Conservation (phyloP, 148 eudicot genomes). For the Agrostemma githago region DNA sequence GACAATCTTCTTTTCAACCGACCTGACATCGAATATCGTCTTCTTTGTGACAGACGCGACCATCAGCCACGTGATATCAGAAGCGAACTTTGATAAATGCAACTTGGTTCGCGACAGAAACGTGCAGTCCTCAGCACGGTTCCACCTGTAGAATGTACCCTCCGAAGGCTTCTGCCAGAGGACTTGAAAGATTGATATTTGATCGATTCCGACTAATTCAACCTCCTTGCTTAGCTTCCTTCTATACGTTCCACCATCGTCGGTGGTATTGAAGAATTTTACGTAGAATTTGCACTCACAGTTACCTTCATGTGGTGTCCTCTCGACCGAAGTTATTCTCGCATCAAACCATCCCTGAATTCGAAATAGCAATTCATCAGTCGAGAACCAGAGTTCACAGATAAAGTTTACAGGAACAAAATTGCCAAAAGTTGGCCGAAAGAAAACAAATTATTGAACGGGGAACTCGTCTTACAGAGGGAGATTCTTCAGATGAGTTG, state of each 20-base stretch:
- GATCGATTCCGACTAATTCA: conserved; percentile 41
- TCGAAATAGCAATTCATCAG: neutral
- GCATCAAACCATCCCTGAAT: conserved; percentile 82
- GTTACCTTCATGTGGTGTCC: conserved; percentile 60
- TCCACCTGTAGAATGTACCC: conserved; percentile 62
- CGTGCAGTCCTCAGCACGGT: conserved; percentile 61
- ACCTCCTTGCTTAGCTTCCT: conserved; percentile 51
- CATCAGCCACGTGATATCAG: conserved; percentile 74
- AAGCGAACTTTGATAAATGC: conserved; percentile 55
- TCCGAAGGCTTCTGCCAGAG: conserved; percentile 53
- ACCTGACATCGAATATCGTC: conserved; percentile 53
- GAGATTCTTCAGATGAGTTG: conserved; percentile 39
- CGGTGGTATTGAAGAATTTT: conserved; percentile 46
- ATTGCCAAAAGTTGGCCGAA: neutral
- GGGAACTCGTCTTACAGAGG: conserved; percentile 37
- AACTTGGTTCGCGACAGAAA: conserved; percentile 51
- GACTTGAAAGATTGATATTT: conserved; percentile 62
- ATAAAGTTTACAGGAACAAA: too few relatives aligned
- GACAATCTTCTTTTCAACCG: conserved; percentile 51
- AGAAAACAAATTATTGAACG: neutral
- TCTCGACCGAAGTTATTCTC: conserved; percentile 64
- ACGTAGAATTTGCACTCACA: conserved; percentile 69
- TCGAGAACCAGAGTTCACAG: too few relatives aligned
- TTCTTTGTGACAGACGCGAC: conserved; percentile 64
- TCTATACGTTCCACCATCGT: conserved; percentile 34